Percentiles rank a stretch among this genome's conserved stretches.
These are phyloP conservation scores for Rhodofomes roseus DNA, from an alignment of 1,284 basidiomycete genomes.

Conservation along the genomic window DNA sequence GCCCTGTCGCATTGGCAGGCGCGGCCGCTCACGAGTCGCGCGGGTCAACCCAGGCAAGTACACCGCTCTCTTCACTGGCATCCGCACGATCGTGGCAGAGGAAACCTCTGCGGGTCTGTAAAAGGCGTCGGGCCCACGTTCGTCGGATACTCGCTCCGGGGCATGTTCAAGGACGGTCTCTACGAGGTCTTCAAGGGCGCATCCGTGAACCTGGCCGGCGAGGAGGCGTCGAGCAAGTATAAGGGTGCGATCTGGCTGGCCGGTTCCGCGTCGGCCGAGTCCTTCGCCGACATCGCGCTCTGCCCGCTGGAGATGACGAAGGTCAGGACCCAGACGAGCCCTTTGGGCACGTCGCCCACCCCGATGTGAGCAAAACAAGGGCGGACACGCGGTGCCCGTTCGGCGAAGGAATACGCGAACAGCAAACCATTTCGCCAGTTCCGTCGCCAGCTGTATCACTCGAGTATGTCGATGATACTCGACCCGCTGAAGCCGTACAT, in stretches of 20 bases:
- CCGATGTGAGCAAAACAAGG: constrained; percentile 61
- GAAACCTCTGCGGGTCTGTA: constrained; percentile 86
- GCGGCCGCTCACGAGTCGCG: constrained; percentile 9
- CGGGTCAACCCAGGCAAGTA: constrained; percentile 79
- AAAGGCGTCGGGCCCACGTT: constrained; percentile 93
- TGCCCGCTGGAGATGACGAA: constrained; percentile 84
- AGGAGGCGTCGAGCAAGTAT: constrained; percentile 83
- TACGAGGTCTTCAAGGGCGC: constrained; percentile 95
- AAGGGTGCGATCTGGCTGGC: constrained; percentile 94
- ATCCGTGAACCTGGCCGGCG: constrained; percentile 83
- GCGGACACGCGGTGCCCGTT: constrained; percentile 76
- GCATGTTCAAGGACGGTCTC: constrained; percentile 95
- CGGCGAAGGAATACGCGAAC: constrained; percentile 33
- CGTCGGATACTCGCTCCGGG: constrained; percentile 94
- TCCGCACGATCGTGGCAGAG: constrained; percentile 76
- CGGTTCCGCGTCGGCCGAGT: constrained; percentile 90
- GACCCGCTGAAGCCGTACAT: constrained; percentile 1
- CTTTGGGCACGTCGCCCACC: constrained; percentile 69
- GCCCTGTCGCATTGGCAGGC: constrained; percentile 2
- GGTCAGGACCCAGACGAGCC: constrained; percentile 80
- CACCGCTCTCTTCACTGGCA: constrained; percentile 70
- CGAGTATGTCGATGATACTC: constrained; percentile 4
- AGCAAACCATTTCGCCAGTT: constrained; percentile 8
- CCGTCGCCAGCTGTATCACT: constrained; percentile 10
- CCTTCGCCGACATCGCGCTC: constrained; percentile 90